A percentile compares a stretch with the other conserved stretches of the same genome.
Conservation (phyloP, 352 stramenopile species). For the Pythium dissimile region DNA sequence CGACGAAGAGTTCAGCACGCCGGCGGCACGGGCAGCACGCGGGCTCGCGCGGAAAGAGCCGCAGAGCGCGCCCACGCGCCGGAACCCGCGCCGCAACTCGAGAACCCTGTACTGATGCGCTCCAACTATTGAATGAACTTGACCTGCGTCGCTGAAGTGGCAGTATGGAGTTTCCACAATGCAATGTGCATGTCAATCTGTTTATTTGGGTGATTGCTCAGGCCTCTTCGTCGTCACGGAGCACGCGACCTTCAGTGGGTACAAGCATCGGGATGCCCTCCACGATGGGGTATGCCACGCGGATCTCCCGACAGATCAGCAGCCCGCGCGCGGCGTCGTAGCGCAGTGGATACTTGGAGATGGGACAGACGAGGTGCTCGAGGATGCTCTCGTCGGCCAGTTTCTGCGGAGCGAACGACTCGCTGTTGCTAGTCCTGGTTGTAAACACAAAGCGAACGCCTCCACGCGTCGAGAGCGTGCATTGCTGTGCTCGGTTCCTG, state of each 20-base stretch:
- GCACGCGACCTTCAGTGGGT: constrained; percentile 63
- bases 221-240: constrained; percentile 42
- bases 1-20: constrained; percentile 82
- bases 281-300: constrained; percentile 83
- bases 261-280: constrained; percentile 68
- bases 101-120: constrained; percentile 70
- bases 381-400: constrained; percentile 67
- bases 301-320: constrained; percentile 80
- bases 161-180: too few species aligned
- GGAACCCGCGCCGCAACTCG: constrained; percentile 67
- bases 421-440: too few species aligned
- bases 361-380: constrained; percentile 78
- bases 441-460: too few species aligned
- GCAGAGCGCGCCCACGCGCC: constrained; percentile 56
- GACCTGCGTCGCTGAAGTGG: too few species aligned
- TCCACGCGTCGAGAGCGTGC: too few species aligned
- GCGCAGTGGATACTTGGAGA: constrained; percentile 81
- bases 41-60: constrained; percentile 39
- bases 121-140: too few species aligned
- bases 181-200: too few species aligned
- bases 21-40: constrained; percentile 41
- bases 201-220: constrained; percentile 3
- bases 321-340: constrained; percentile 56
- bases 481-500: too few species aligned
- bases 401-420: too few species aligned